Base-by-base conservation (phyloP, 495 filamentous ascomycete genomes). In the Penicillium arizonense region DNA sequence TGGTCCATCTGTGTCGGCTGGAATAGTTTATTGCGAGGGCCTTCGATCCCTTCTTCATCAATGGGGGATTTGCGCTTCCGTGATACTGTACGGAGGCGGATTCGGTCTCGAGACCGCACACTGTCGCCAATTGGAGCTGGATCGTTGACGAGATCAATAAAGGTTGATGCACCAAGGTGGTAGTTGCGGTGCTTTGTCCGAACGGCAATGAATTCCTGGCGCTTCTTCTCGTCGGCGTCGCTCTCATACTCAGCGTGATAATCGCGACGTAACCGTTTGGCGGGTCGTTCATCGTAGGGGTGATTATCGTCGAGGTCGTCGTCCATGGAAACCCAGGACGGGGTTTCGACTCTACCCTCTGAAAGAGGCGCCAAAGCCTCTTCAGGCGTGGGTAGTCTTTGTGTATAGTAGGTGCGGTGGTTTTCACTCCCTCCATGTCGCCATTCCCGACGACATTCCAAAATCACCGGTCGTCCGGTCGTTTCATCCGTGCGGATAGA, bases 401-500 rank as follows among this genome's bases (percentile, higher is more conserved):
- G 81, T 5, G 71, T 82, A 65, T 91, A 91, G 65, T 86, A 89
- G 1, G 84, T 88, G 30, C 88, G 82, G 36, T 76, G 72, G 47
- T 84, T 81, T 30, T 76, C 81, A 55, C 83, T 87, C 44, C 73
- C 74, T 4, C 81, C 81, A 20, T 70, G 53, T 14, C 76, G 75
- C 85, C 86, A 91, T 66, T 93, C 88, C 30, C 83, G 83, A 7
- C 89, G 79, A 39, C 82, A 79, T 67, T 93, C 89, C 7, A 88
- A 61, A 39, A 90, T 87, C 39, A 79, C 74, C 13, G 87, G 69
- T 41, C 77, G 62, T 0, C 81, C 79, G 1, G 81, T 84, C 9
- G 62, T 57, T 55, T 92, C 86, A 50, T 91, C 85, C 40, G 71
- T 74, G 20, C 84, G 77, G 2, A 91, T 68, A 2, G 77, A 80